A percentile compares a stretch with the other conserved stretches of the same genome.
Evolutionary conservation across 2,329 filamentous ascomycete genomes (phyloP).

Genomic region (Scolecobasidium constrictum): DNA sequence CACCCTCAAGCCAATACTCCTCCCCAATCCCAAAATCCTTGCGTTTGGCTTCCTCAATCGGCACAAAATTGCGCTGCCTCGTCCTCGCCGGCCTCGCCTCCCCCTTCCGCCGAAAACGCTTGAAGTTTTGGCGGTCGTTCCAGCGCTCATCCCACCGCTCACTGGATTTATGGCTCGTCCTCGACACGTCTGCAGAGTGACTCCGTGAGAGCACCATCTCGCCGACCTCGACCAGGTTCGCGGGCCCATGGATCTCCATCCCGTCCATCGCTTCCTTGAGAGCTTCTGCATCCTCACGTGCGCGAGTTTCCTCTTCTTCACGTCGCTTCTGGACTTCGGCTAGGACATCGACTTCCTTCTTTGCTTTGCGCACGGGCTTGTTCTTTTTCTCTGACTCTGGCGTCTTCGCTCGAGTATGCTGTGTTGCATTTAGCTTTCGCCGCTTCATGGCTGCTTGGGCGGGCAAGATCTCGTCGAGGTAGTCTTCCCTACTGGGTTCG

Average conservation of each 20-base stretch:
- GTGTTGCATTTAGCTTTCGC: slow-evolving; percentile 53
- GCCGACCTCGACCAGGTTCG: slow-evolving; percentile 64
- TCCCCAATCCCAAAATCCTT: slow-evolving; percentile 67
- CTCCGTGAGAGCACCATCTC: slow-evolving; percentile 52
- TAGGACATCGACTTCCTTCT: slow-evolving; percentile 56
- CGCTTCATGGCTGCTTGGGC: slow-evolving; percentile 69
- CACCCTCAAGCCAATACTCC: slow-evolving; percentile 58
- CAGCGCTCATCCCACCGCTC: slow-evolving; percentile 76
- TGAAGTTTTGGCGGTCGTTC: slow-evolving; percentile 96
- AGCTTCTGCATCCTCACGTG: slow-evolving; percentile 55
- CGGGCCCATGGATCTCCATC: slow-evolving; percentile 62
- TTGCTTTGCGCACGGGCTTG: slow-evolving; percentile 33
- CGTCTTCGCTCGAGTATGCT: slow-evolving; percentile 8
- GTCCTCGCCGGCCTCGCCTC: slow-evolving; percentile 26
- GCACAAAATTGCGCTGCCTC: slow-evolving; percentile 52
- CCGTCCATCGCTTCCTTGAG: slow-evolving; percentile 45
- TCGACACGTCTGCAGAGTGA: not conserved
- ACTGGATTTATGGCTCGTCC: slow-evolving; percentile 22
- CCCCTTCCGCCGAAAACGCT: slow-evolving; percentile 61
- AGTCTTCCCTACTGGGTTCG: slow-evolving; percentile 34
- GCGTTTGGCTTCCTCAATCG: slow-evolving; percentile 57
- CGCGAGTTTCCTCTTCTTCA: slow-evolving; percentile 41
- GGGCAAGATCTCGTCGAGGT: slow-evolving; percentile 64
- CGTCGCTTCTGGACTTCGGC: slow-evolving; percentile 47
- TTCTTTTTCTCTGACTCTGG: slow-evolving; percentile 13